Conservation (phyloP, 805 yeast genomes). For the Pichia eremophila region DNA sequence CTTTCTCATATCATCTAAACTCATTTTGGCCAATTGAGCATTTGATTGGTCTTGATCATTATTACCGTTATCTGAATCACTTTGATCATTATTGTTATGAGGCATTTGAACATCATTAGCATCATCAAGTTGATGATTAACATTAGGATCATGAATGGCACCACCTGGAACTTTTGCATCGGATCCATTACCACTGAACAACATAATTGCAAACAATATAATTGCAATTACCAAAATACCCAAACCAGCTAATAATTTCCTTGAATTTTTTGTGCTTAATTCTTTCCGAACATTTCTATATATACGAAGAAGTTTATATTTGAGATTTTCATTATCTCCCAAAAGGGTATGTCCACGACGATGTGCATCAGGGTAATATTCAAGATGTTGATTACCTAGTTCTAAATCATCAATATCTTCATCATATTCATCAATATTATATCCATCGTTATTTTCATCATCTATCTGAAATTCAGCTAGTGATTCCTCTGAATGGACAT, state of each 20-base stretch:
- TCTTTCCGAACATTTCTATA: not conserved
- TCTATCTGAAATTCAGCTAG: not conserved
- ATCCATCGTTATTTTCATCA: not conserved
- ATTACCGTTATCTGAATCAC: not conserved
- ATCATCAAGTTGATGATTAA: not conserved
- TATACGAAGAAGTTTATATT: not conserved
- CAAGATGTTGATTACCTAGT: slow-evolving; percentile 3
- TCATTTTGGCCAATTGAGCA: slow-evolving; percentile 12
- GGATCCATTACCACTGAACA: slow-evolving; percentile 4
- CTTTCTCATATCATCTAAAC: slow-evolving; percentile 20
- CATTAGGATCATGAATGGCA: not conserved
- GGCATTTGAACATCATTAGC: not conserved
- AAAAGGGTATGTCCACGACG: slow-evolving; percentile 3
- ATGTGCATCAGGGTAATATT: slow-evolving; percentile 7
- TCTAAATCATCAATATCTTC: slow-evolving; percentile 6
- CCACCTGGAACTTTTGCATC: slow-evolving; percentile 6
- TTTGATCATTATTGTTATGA: not conserved
- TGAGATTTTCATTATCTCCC: slow-evolving; percentile 3
- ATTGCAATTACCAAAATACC: not conserved
- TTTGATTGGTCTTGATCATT: not conserved
- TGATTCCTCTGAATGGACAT: not conserved
- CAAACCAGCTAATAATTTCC: slow-evolving; percentile 4
- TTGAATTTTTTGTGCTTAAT: not conserved
- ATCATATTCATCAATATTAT: slow-evolving; percentile 18
- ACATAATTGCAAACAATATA: slow-evolving; percentile 5